Evolutionary conservation across 257 asterid genomes (phyloP), one percentile per base, ranked within the genome.

Genomic region (Nicotiana tabacum): DNA sequence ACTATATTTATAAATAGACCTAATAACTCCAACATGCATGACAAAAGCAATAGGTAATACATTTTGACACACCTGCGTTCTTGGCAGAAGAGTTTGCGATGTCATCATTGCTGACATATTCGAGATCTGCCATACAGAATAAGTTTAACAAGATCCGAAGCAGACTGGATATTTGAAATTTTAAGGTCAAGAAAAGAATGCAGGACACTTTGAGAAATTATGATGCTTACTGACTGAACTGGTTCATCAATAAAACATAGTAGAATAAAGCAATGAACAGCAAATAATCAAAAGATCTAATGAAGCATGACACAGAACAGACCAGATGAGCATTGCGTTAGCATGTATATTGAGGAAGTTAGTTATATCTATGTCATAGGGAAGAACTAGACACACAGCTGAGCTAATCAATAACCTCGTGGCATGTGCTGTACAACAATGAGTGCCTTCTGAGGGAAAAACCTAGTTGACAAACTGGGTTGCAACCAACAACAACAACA

Each of bases 81-180:
- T 89, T 67, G 98, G 97, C 82, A 89, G 82, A 85, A 88, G 87
- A 77, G 97, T 81, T 84, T 89, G 98, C 61, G 97, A 91, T n/a
- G 93, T 91, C 98, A 92, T 91, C 98, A 95, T 93, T 65, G 95
- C 94, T 68, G 97, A 91, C 97, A 95, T 91, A 89, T 91, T 95
- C 30, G 98, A 88, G 84, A 95, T 95, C 98, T 95, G 98, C 64
- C 77, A 77, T 10, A 80, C 39, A 57, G 46, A 82, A 68, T 21
- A 53, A 76, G 81, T 53, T 70, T 53, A 62, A 82, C 84, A 80
- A 7, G 53, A 51, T 51, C 5, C 43, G 9, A 67, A 51, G 56
- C 83, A 77, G 81, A 83, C 61, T 27, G 46, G 46, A 76, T 18
- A 76, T 51, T 27, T 48, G 64, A 57, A 76, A 51, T 27, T 61